Evolutionary conservation across 345 rosid genomes (phyloP), one percentile per base, ranked within the genome.

Genomic region (Stellera chamaejasme): DNA sequence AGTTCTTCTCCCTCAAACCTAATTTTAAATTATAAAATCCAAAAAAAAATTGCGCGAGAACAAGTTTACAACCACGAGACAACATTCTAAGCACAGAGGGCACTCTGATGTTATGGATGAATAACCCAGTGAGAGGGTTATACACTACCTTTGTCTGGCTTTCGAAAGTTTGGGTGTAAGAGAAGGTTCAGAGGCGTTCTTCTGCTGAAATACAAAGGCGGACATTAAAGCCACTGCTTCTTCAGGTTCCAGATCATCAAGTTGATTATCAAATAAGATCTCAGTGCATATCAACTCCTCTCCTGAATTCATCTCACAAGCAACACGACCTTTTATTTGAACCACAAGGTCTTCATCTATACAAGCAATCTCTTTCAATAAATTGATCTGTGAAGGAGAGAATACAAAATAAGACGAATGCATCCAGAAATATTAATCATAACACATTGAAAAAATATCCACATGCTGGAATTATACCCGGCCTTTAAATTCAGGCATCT

Each of bases 241-340:
- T 80, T 93, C 99, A 41, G 99, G 97, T 75, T 89, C 89, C 70
- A 89, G 74, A 42, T 80, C 87, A 74, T 86, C 91, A 1, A 93
- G 79, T 55, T 93, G 99, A 78, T 93, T 93, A 78, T 93, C 99
- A 60, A 93, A 93, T 59, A 93, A 78, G 62, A 84, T 84, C 67
- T 86, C 94, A 3, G 96, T 87, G 76, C 84, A 79, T 61, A 93
- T 89, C 77, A 89, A 54, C 66, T 93, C 99, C 81, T 93, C 99
- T 68, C 97, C 99, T 42, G 97, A 93, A 71, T 87, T 93, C 97
- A 93, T 93, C 88, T 89, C 97, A 69, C 97, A 92, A 62, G 97
- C 96, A 32, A 93, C 96, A 54, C 97, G 96, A 19, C 99, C 99
- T 75, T 89, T 93, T 51, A 93, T 80, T 77, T 93, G 96, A 59